A percentile compares a stretch with the other conserved stretches of the same genome.
phyloP scores from a whole-genome alignment of 1,284 basidiomycete species.

The Cutaneotrichosporon arboriforme region DNA sequence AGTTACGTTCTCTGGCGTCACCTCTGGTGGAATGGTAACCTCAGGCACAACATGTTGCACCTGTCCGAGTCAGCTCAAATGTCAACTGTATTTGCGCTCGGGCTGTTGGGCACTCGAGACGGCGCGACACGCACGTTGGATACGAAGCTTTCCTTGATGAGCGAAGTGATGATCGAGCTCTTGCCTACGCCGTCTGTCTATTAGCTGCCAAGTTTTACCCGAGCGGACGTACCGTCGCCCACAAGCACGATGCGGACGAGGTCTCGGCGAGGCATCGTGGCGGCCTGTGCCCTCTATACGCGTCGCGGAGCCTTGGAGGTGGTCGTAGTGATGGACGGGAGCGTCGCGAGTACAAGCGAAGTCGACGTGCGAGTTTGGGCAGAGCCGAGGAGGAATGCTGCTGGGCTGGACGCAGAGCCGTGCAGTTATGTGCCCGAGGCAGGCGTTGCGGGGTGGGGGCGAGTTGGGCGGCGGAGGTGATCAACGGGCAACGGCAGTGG shows the following conservation, averaged over 20 bases:
- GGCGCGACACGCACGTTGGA: constrained; percentile 60
- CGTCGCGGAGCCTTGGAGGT: not conserved
- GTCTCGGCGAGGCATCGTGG: constrained; percentile 41
- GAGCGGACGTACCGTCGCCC: constrained; percentile 66
- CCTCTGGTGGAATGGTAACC: constrained; percentile 91
- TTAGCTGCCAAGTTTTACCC: constrained; percentile 3
- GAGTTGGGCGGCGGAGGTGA: not conserved
- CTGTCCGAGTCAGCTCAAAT: constrained; percentile 48
- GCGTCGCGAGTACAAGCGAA: not conserved
- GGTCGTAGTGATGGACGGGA: not conserved
- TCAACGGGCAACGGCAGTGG: not conserved
- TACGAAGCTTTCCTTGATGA: constrained; percentile 92
- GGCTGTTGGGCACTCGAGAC: no score
- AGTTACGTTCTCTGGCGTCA: constrained; percentile 90
- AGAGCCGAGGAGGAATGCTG: not conserved
- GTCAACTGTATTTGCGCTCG: not conserved
- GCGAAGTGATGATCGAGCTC: constrained; percentile 87
- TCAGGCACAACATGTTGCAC: constrained; percentile 89
- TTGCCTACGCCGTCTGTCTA: constrained; percentile 83
- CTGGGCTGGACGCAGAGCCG: no score
- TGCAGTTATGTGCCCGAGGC: no score
- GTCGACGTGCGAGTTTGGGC: not conserved
- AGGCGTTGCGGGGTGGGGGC: not conserved
- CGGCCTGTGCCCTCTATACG: not conserved
- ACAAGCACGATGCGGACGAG: constrained; percentile 74